Percentiles rank a stretch among this genome's conserved stretches.
Evolutionary conservation across 495 filamentous ascomycete genomes (phyloP).

Genomic region (Astrocystis sublimbata): DNA sequence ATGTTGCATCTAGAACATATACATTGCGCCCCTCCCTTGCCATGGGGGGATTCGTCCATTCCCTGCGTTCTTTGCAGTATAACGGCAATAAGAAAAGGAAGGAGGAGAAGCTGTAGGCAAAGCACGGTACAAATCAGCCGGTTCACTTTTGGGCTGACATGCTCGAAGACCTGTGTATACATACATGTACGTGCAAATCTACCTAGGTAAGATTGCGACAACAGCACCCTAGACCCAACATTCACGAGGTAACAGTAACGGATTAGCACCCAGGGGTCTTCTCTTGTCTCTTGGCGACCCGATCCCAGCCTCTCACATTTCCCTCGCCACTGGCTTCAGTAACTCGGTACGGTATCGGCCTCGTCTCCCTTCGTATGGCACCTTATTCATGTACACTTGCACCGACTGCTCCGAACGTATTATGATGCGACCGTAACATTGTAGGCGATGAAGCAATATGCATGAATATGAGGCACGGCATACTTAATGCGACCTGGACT

Average conservation of each 20-base stretch:
- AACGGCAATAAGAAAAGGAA: background rate
- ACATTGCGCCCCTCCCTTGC: background rate
- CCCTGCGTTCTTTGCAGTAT: background rate
- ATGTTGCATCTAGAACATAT: conserved; percentile 10
- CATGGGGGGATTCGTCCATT: background rate
- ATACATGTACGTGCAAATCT: no score
- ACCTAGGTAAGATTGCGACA: no score
- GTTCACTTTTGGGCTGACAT: conserved; percentile 11
- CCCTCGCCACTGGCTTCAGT: background rate
- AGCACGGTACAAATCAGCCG: background rate
- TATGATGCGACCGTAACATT: conserved; percentile 6
- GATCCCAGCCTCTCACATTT: conserved; percentile 3
- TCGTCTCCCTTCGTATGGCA: no score
- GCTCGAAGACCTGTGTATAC: no score
- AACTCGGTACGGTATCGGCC: no score
- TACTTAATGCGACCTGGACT: background rate
- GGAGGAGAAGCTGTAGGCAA: background rate
- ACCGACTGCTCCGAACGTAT: background rate
- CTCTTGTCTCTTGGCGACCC: background rate
- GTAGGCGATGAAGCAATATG: background rate
- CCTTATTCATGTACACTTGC: background rate
- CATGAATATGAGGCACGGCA: background rate
- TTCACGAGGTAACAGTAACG: no score
- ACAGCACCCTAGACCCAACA: no score
- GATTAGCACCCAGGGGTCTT: background rate